phyloP scores from a whole-genome alignment of 257 asterid species.

The Anisodus tanguticus region DNA sequence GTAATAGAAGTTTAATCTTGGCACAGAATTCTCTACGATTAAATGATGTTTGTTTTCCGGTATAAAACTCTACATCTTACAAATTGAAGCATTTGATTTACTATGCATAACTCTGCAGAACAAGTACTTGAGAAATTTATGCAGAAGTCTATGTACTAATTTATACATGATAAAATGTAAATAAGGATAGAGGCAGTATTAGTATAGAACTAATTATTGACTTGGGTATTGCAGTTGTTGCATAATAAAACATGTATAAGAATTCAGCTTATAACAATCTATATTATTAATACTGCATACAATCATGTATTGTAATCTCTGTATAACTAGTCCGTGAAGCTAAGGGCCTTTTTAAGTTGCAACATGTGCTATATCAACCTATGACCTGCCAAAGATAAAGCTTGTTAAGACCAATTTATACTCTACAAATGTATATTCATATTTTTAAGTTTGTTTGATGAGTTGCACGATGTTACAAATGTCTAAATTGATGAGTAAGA shows the following conservation, averaged over 20 bases:
- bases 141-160: too few relatives aligned
- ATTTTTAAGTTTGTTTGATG: background rate
- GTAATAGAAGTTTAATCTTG: background rate
- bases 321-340: background rate
- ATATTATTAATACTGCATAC: too few relatives aligned
- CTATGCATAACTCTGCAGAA: too few relatives aligned
- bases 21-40: background rate
- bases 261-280: background rate
- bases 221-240: too few relatives aligned
- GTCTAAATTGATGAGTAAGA: background rate
- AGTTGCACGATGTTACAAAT: background rate
- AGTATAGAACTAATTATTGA: too few relatives aligned
- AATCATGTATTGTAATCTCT: too few relatives aligned
- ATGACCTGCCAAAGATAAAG: constrained; percentile 42
- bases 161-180: too few relatives aligned
- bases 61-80: background rate
- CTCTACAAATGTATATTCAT: background rate
- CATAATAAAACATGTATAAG: background rate
- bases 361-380: constrained; percentile 15
- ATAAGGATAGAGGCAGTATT: too few relatives aligned
- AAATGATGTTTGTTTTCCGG: background rate
- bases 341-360: background rate
- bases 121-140: too few relatives aligned
- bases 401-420: constrained; percentile 18
- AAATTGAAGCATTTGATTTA: too few relatives aligned